Conservation (phyloP, 2,329 filamentous ascomycete genomes). For the Fonsecaea nubica region DNA sequence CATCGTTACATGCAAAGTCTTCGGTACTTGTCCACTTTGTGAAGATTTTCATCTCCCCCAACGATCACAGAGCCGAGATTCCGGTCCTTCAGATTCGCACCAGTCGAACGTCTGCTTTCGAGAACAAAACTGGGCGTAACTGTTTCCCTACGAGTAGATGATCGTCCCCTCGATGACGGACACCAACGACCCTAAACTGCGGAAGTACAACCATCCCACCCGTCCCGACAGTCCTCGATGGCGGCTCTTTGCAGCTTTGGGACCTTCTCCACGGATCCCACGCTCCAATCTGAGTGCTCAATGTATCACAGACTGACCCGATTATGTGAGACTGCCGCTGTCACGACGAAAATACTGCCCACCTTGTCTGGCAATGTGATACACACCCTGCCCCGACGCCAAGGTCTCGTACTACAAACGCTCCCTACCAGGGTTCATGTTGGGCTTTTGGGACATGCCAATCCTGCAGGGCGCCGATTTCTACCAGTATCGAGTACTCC, state of each 20-base stretch:
- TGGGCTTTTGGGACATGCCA: background rate
- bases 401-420: background rate
- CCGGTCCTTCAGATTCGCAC: background rate
- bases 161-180: background rate
- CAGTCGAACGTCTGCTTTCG: background rate
- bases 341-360: background rate
- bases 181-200: conserved; percentile 1
- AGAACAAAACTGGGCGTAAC: conserved; percentile 14
- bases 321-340: conserved; percentile 13
- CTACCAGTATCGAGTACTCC: background rate
- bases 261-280: background rate
- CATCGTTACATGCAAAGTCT: too few species aligned
- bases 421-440: background rate
- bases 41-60: background rate
- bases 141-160: background rate
- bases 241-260: conserved; percentile 9
- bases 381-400: conserved; percentile 16
- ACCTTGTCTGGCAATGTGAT: background rate
- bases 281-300: background rate
- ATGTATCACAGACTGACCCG: background rate
- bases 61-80: background rate
- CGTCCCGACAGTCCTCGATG: background rate
- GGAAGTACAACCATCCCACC: background rate
- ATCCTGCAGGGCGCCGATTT: background rate
- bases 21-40: background rate